phyloP scores from a whole-genome alignment of 2,329 filamentous ascomycete species.

The Botrytis paeoniae region DNA sequence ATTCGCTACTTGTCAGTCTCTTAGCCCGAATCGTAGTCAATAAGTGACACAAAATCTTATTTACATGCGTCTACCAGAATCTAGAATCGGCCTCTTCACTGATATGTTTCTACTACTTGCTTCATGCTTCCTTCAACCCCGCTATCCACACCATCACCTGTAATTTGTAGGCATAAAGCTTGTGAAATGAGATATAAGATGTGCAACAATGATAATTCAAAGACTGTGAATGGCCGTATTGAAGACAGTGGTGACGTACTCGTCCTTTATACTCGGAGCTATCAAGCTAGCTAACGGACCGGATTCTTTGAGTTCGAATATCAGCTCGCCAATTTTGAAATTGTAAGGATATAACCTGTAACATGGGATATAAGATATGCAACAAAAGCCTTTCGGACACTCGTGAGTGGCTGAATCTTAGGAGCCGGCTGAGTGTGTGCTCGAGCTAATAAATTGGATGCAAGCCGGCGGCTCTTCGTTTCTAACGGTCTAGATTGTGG shows the following conservation, averaged over 20 bases:
- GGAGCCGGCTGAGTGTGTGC: no score
- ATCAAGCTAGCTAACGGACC: not conserved
- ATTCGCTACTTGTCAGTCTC: not conserved
- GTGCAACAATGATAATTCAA: not conserved
- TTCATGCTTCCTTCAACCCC: not conserved
- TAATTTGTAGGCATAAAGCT: not conserved
- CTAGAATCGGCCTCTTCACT: not conserved
- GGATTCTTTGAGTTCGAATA: not conserved
- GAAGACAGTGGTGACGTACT: no score
- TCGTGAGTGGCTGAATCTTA: not conserved
- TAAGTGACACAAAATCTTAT: not conserved
- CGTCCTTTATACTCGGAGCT: no score
- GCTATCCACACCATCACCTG: not conserved
- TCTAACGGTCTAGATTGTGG: no score
- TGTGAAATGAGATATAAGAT: not conserved
- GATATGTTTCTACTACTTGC: not conserved
- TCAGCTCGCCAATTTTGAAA: rapidly evolving
- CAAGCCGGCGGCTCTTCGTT: not conserved
- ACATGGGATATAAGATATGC: not conserved
- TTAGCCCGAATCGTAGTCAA: no score
- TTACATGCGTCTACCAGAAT: not conserved
- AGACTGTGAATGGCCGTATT: not conserved
- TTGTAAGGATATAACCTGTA: not conserved
- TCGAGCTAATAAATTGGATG: not conserved
- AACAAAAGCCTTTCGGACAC: no score